Conservation (phyloP, 1,284 basidiomycete species). For the Earliella scabrosa region DNA sequence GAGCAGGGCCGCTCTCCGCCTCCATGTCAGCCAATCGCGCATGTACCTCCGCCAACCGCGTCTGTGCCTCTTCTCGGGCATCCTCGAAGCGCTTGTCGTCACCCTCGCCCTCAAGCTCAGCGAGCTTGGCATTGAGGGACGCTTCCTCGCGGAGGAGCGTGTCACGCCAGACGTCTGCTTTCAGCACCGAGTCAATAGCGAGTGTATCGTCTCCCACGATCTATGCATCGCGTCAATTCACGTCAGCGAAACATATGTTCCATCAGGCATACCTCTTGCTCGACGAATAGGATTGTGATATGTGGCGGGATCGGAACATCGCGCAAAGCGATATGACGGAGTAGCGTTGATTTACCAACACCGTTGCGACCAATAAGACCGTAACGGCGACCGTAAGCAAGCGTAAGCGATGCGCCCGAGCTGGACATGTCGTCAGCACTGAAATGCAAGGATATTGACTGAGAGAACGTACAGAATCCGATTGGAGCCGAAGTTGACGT, state of each 20-base stretch:
- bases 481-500: constrained; percentile 93
- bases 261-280: constrained; percentile 80
- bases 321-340: constrained; percentile 94
- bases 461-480: constrained; percentile 78
- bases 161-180: constrained; percentile 96
- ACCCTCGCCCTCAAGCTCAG: constrained; percentile 72
- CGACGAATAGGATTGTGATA: constrained; percentile 97
- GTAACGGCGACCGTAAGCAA: constrained; percentile 89
- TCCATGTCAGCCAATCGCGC: constrained; percentile 95
- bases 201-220: constrained; percentile 92
- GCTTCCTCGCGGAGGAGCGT: constrained; percentile 85
- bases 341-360: constrained; percentile 98
- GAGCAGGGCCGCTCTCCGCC: constrained; percentile 93
- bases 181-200: constrained; percentile 93
- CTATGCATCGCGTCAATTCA: constrained; percentile 39
- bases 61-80: constrained; percentile 84
- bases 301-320: constrained; percentile 93
- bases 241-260: not conserved
- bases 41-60: constrained; percentile 92
- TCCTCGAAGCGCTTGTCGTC: constrained; percentile 82
- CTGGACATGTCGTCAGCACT: constrained; percentile 37
- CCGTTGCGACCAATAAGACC: constrained; percentile 88
- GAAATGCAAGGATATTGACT: not conserved
- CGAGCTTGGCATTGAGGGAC: constrained; percentile 72
- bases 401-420: constrained; percentile 84